phyloP scores from a whole-genome alignment of 1,139 yeast genomes.

The Pichia sp. region DNA sequence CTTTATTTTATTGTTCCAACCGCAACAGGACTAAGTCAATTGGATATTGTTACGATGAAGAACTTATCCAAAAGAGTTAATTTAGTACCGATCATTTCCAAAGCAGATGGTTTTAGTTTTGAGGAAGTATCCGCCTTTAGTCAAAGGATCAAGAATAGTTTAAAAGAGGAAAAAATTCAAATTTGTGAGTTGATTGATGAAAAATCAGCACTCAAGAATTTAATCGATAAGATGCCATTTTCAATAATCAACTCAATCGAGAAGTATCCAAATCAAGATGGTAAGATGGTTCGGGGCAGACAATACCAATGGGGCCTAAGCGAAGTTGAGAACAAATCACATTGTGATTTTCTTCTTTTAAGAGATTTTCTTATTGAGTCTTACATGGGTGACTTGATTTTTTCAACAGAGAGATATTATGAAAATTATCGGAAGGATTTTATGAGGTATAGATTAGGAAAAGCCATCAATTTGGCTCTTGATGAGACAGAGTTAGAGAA shows the following conservation, averaged over 20 bases:
- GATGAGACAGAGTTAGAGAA: conserved; percentile 19
- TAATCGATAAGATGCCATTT: conserved; percentile 44
- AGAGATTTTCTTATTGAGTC: conserved; percentile 44
- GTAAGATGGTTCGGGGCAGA: conserved; percentile 50
- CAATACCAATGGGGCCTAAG: conserved; percentile 68
- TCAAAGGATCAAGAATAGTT: conserved; percentile 34
- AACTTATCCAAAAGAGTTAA: conserved; percentile 59
- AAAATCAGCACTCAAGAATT: conserved; percentile 19
- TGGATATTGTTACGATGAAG: conserved; percentile 66
- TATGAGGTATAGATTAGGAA: conserved; percentile 35
- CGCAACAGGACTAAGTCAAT: conserved; percentile 42
- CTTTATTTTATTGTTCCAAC: conserved; percentile 62
- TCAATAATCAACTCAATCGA: conserved; percentile 50
- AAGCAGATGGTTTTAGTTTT: conserved; percentile 59
- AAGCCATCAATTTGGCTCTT: conserved; percentile 23
- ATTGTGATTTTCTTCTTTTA: conserved; percentile 57
- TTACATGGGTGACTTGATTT: conserved; percentile 53
- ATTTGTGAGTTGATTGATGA: conserved; percentile 51
- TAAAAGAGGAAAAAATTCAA: conserved; percentile 43
- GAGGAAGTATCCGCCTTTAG: conserved; percentile 40
- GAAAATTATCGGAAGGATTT: conserved; percentile 45
- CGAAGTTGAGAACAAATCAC: conserved; percentile 57
- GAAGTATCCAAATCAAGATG: conserved; percentile 28
- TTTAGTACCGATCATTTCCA: conserved; percentile 68
- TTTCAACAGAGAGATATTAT: conserved; percentile 50